Conservation (phyloP, 208 protist genomes). For the Wallacemonas sp. region DNA sequence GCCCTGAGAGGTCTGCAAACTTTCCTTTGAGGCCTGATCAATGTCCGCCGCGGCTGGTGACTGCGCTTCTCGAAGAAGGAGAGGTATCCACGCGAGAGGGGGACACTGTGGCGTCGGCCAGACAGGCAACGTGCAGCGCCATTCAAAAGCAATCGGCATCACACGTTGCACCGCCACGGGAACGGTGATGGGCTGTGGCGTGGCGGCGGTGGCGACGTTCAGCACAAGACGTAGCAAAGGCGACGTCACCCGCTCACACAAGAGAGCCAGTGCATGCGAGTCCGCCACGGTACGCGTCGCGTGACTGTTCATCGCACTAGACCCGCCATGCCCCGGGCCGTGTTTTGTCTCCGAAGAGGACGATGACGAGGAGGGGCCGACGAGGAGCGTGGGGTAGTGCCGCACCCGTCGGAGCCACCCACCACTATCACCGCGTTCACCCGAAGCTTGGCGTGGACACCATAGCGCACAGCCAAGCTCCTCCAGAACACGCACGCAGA, state of each 20-base stretch:
- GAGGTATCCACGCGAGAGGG: conserved; percentile 36
- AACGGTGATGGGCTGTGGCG: neutral
- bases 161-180: conserved; percentile 43
- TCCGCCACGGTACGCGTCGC: conserved; percentile 15
- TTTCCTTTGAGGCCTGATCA: no score
- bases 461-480: conserved; percentile 49
- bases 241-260: neutral
- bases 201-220: conserved; percentile 17
- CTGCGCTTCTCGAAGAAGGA: conserved; percentile 19
- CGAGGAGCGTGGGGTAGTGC: conserved; percentile 29
- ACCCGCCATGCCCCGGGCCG: no score
- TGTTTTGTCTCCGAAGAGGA: no score
- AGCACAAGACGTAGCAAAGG: conserved; percentile 7
- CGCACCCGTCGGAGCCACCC: conserved; percentile 19
- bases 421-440: conserved; percentile 13
- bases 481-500: conserved; percentile 51
- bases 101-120: conserved; percentile 17
- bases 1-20: no score
- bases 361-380: conserved; percentile 13
- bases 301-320: no score
- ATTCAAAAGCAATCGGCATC: conserved; percentile 54
- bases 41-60: neutral
- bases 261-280: neutral
- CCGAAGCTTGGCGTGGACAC: neutral
- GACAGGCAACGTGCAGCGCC: conserved; percentile 49